Percentiles rank a stretch among this genome's conserved stretches.
phyloP scores from a whole-genome alignment of 1,284 basidiomycete species.

The Ceratobasidium sp. region DNA sequence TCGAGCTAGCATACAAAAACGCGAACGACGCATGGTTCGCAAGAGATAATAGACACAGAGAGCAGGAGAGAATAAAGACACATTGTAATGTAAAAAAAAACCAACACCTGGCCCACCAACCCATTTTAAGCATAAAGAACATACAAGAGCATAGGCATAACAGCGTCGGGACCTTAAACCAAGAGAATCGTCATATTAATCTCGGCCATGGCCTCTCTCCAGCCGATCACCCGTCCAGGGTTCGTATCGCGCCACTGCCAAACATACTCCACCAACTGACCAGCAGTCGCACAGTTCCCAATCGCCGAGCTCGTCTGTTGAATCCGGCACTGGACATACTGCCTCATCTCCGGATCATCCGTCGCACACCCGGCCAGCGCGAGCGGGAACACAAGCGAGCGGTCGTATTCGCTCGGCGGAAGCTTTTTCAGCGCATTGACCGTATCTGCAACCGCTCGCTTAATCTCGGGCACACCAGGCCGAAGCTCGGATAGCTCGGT shows the following conservation, averaged over 20 bases:
- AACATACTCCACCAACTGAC: conserved; percentile 67
- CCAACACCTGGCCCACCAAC: not conserved
- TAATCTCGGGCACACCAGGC: conserved; percentile 76
- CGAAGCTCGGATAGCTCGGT: conserved; percentile 71
- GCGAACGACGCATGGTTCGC: conserved; percentile 7
- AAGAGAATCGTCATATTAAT: conserved; percentile 39
- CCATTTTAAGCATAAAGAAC: not conserved
- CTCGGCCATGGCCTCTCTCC: conserved; percentile 44
- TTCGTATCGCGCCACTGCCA: conserved; percentile 56
- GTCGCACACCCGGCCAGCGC: conserved; percentile 74
- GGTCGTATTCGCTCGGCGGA: conserved; percentile 53
- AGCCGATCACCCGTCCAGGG: conserved; percentile 36
- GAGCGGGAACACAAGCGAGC: conserved; percentile 72
- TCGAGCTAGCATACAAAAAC: not conserved
- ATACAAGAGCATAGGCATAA: not conserved
- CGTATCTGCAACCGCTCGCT: conserved; percentile 50
- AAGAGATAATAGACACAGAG: not conserved
- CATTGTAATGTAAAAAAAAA: not conserved
- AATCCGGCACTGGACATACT: conserved; percentile 66
- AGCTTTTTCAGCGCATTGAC: conserved; percentile 62
- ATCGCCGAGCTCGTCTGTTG: conserved; percentile 62
- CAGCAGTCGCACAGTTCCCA: conserved; percentile 67
- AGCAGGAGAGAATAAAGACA: not conserved
- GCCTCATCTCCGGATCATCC: conserved; percentile 65
- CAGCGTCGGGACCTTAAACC: conserved; percentile 22